phyloP scores from a whole-genome alignment of 2,329 filamentous ascomycete genomes.

The Ophiostoma pallidulum region DNA sequence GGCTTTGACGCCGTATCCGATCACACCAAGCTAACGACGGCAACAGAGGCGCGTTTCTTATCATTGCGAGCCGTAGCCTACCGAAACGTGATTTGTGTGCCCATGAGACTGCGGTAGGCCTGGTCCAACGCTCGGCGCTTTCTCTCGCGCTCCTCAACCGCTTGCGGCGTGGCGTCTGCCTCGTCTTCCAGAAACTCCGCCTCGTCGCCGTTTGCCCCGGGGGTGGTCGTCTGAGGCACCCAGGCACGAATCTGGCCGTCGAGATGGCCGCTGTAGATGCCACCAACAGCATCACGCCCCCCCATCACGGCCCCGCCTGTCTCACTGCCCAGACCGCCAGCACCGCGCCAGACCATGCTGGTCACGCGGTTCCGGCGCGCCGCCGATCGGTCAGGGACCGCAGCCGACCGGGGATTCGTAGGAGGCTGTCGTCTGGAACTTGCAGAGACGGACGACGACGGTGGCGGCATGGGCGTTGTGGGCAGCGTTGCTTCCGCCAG shows the following conservation, averaged over 20 bases:
- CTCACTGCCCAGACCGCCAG: conserved; percentile 45
- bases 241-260: conserved; percentile 79
- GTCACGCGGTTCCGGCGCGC: conserved; percentile 61
- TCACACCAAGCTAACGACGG: too few species aligned
- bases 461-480: background rate
- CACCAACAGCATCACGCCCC: conserved; percentile 41
- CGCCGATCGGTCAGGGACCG: conserved; percentile 18
- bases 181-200: conserved; percentile 35
- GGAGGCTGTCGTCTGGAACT: too few species aligned
- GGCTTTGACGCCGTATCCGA: too few species aligned
- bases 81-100: conserved; percentile 56
- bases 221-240: conserved; percentile 45
- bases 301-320: conserved; percentile 52
- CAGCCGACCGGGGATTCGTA: too few species aligned
- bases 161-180: conserved; percentile 32
- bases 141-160: conserved; percentile 44
- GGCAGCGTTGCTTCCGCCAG: conserved; percentile 6
- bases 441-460: background rate
- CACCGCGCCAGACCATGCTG: conserved; percentile 61
- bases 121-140: conserved; percentile 75
- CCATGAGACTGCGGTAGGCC: conserved; percentile 69
- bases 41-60: too few species aligned
- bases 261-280: conserved; percentile 69
- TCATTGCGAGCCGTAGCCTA: too few species aligned
- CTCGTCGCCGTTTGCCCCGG: conserved; percentile 24